Base-by-base conservation (phyloP, 495 filamentous ascomycete genomes). In the Aspergillus campestris region DNA sequence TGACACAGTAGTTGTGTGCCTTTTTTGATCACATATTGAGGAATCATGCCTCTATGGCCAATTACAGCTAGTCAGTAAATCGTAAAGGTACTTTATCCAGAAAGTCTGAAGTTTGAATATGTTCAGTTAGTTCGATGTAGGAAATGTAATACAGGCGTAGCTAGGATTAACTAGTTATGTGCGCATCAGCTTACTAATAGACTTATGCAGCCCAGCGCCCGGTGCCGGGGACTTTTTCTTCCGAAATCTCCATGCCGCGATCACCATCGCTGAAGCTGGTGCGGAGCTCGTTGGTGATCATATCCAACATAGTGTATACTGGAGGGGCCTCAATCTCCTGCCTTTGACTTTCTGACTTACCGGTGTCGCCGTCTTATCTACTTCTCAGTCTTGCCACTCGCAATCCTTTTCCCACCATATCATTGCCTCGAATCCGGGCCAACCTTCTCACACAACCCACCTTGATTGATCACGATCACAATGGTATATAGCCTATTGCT, bases 181-280 rank as follows among this genome's bases (percentile, higher is more conserved):
- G 18, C 18, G 18, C 18, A 24, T 24, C 18, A 4, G 18, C 18
- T 24, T 24, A 24, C 4, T 24, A 24, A 24, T 24, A 4, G 4
- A 24, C 18, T 24, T 24, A 24, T 24, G 18, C 18, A 24, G 18
- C 18, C 18, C 18, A 4, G 4, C 18, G 36, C 8, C 53, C 37
- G 45, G 53, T 45, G 42, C 50, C 63, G 64, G 66, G 42, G 35
- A 33, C 51, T 63, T 34, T 62, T 66, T 59, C 60, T 61, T 61
- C 64, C 61, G 44, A 12, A 43, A 51, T 55, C 53, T 56, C 52
- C 57, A 48, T 38, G 44, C 42, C 42, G 43, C 33, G 38, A 51
- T 45, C 49, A 47, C 40, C 55, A 43, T 43, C 42, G 46, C 45
- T 57, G 56, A 57, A 65, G 56, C 59, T 58, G 39, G 27, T 52